Base-by-base conservation (phyloP, 257 asterid species). In the Gentiana dahurica region DNA sequence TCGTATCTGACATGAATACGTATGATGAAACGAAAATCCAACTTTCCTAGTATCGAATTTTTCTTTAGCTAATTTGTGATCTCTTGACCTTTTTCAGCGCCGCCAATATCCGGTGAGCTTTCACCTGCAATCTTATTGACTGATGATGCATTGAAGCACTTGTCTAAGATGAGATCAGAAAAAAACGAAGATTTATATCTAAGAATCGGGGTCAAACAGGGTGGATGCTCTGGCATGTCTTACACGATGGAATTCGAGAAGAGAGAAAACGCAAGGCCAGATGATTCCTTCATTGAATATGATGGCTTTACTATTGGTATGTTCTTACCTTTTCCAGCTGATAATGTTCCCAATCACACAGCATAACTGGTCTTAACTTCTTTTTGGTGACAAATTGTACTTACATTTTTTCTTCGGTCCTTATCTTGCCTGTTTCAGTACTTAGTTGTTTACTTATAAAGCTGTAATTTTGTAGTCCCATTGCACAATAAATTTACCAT, bases 191-290 rank as follows among this genome's bases (percentile, higher is more conserved):
- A 87, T 63, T 72, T 90, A 53, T 81, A 84, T 74, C 83, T 90
- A 9, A 80, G 97, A 79, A 90, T 90, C 56, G 97, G 97, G 58
- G 97, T 90, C 60, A 90, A 77, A 73, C 98, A 86, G 76, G 98
- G 98, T 61, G 98, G 98, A 63, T 90, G 98, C 80, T 90, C 98
- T 33, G 95, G 98, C 54, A 57, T 90, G 96, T 90, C 98, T 53
- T 90, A 90, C 68, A 82, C 87, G 34, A 86, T 90, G 96, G 98
- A 90, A 68, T 90, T 90, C 59, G 98, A 87, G 77, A 77, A 81
- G 75, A 78, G 76, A 73, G 87, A 68, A 39, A 84, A 84, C 49
- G 71, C 85, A 34, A 79, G 91, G 65, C 84, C 94, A 13, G 91
- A 87, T 75, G 98, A 90, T 70, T 80, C 98, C 12, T 54, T 87